Base-by-base conservation (phyloP, 495 filamentous ascomycete species). In the Penicillium bovifimosum region DNA sequence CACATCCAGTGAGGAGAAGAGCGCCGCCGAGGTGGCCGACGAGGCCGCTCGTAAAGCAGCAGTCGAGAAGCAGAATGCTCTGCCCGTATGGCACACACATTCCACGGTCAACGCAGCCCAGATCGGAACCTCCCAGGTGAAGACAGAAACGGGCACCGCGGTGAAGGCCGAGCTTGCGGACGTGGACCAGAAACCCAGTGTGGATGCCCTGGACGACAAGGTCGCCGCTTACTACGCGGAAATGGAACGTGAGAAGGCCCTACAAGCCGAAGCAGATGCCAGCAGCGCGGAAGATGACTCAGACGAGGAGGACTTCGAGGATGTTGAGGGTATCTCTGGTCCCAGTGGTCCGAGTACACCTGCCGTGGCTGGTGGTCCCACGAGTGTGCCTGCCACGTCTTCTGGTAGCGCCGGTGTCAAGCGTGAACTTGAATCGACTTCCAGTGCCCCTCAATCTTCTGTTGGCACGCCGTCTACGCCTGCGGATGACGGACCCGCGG, bases 1-100 rank as follows among this genome's bases (percentile, higher is more conserved):
- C 36, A 90, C 87, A 2, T 84, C 85, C 2, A 77, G 75, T 41
- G 82, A 83, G 26, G 87, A 90, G 51, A 86, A 85, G 50, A 85
- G 78, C 34, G 88, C 90, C 28, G 84, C 80, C 5, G 88, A 95
- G 54, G 78, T 84, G 50, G 80, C 80, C 4, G 88, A 86, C 39
- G 88, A 88, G 59, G 77, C 80, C 32, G 80, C 79, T 40, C 78
- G 85, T 47, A 90, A 88, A 59, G 88, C 88, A 47, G 80, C 81
- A 42, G 66, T 92, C 53, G 85, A 87, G 41, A 77, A 81, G 56
- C 87, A 95, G 68, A 99, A 99, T 54, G 83, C 82, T 5, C 72
- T 99, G 33, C 93, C 93, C 0, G 76, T 84, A 9, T 96, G 95
- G 90, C 91, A 96, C 62, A 88, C 86, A 2, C 83, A 88, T 41